Conservation (phyloP, 768 basidiomycete genomes). For the Mrakia gelida region DNA sequence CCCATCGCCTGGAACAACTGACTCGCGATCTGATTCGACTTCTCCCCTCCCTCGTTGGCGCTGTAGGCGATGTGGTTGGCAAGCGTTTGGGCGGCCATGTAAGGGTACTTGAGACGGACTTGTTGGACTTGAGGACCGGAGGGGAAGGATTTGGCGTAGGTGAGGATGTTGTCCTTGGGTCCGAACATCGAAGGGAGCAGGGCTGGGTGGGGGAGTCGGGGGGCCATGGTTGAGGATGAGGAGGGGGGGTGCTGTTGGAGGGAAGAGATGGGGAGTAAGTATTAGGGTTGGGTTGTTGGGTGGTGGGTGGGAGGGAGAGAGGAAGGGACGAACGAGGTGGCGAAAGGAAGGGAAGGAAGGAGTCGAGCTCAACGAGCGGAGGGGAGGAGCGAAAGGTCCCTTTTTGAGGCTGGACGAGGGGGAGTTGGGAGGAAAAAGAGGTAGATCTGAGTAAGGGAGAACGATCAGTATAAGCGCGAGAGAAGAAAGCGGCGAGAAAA, state of each 20-base stretch:
- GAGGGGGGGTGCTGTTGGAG: no score
- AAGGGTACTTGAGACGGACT: slow-evolving; percentile 31
- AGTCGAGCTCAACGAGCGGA: neutral
- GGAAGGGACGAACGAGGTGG: neutral
- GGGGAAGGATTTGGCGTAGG: slow-evolving; percentile 23
- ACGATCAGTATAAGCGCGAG: no score
- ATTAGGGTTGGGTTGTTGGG: neutral
- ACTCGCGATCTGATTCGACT: neutral
- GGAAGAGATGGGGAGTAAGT: neutral
- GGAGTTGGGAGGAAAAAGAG: no score
- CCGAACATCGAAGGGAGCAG: neutral
- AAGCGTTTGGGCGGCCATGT: slow-evolving; percentile 24
- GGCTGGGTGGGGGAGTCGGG: neutral
- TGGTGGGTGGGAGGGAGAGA: neutral
- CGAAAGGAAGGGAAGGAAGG: neutral
- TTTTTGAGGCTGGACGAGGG: no score
- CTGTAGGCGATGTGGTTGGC: slow-evolving; percentile 16
- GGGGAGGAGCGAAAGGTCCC: no score
- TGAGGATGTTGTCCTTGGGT: slow-evolving; percentile 14
- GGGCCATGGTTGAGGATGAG: slow-evolving; percentile 14
- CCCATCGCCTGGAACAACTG: slow-evolving; percentile 28
- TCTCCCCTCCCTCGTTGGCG: neutral
- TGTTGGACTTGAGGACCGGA: slow-evolving; percentile 28
- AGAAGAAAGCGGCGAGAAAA: no score
- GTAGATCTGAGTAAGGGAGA: no score